Evolutionary conservation across 2,329 filamentous ascomycete genomes (phyloP).

Genomic region (Fusarium torreyae): DNA sequence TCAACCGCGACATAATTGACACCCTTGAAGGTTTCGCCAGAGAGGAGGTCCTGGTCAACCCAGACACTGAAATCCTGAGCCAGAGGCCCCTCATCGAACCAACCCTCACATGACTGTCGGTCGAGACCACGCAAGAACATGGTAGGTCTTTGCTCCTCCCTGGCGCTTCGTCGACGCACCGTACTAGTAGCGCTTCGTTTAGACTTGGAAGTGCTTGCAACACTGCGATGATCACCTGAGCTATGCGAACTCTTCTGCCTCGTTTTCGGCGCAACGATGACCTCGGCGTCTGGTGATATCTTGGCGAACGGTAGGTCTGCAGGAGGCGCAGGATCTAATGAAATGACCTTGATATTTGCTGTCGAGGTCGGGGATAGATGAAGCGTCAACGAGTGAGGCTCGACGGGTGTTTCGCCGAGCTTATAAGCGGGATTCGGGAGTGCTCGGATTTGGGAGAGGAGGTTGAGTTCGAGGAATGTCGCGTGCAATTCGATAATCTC

Average conservation of each 20-base stretch:
- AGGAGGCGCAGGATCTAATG: conserved; percentile 81
- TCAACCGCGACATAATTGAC: conserved; percentile 85
- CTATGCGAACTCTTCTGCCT: conserved; percentile 77
- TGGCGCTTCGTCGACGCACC: conserved; percentile 67
- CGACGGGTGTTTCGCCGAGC: conserved; percentile 64
- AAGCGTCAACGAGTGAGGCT: conserved; percentile 85
- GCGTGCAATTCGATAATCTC: conserved; percentile 99
- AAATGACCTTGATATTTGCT: conserved; percentile 89
- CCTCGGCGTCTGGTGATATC: conserved; percentile 93
- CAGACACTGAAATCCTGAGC: conserved; percentile 79
- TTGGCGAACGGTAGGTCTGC: conserved; percentile 86
- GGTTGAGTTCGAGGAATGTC: conserved; percentile 93
- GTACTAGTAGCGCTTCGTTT: conserved; percentile 85
- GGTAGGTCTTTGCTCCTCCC: conserved; percentile 76
- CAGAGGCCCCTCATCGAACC: conserved; percentile 80
- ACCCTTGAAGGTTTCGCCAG: conserved; percentile 80
- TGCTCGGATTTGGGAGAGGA: conserved; percentile 92
- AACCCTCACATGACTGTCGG: conserved; percentile 76
- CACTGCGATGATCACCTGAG: conserved; percentile 83
- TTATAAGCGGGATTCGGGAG: conserved; percentile 86
- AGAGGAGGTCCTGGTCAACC: conserved; percentile 84
- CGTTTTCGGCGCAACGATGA: conserved; percentile 96
- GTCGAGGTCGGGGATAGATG: conserved; percentile 97
- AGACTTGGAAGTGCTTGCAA: conserved; percentile 83
- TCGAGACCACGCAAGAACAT: conserved; percentile 88